Percentiles rank a stretch among this genome's conserved stretches.
These are phyloP conservation scores for Elsinoe ampelina DNA, from an alignment of 2,329 filamentous ascomycete species.

Conservation along the genomic window DNA sequence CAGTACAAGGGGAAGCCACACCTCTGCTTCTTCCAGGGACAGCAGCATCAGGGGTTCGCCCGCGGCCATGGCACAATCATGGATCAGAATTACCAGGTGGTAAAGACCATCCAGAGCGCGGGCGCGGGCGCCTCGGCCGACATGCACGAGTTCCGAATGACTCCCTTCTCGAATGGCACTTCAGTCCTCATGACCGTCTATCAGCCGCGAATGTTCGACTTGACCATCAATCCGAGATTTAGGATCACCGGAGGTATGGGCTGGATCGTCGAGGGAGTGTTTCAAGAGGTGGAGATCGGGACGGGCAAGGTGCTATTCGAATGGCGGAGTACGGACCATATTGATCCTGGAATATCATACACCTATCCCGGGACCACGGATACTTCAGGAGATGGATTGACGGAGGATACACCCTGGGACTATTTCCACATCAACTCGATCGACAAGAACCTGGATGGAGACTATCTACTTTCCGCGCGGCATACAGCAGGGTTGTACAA, in stretches of 20 bases:
- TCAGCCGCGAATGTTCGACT: slow-evolving; percentile 35
- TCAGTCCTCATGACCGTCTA: slow-evolving; percentile 32
- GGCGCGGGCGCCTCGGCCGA: slow-evolving; percentile 37
- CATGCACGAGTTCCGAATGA: slow-evolving; percentile 45
- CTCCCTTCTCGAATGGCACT: slow-evolving; percentile 34
- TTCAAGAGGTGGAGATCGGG: slow-evolving; percentile 47
- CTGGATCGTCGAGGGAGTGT: slow-evolving; percentile 44
- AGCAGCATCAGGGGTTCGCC: slow-evolving; percentile 44
- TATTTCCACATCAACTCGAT: slow-evolving; percentile 48
- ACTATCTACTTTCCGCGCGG: slow-evolving; percentile 42
- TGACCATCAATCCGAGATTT: slow-evolving; percentile 32
- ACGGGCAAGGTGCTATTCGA: slow-evolving; percentile 50
- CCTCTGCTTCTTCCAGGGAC: slow-evolving; percentile 45
- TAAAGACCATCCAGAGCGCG: slow-evolving; percentile 36
- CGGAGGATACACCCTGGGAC: slow-evolving; percentile 41
- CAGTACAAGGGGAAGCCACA: slow-evolving; percentile 40
- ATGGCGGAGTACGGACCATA: slow-evolving; percentile 49
- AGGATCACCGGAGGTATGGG: slow-evolving; percentile 36
- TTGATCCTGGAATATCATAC: slow-evolving; percentile 42
- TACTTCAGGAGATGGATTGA: slow-evolving; percentile 39
- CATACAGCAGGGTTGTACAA: slow-evolving; percentile 41
- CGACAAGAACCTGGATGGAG: slow-evolving; percentile 40
- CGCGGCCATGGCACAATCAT: slow-evolving; percentile 45
- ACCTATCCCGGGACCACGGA: slow-evolving; percentile 36
- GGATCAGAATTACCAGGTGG: slow-evolving; percentile 41